Conservation (phyloP, 2,329 filamentous ascomycete genomes). For the Aspergillus tamarii region DNA sequence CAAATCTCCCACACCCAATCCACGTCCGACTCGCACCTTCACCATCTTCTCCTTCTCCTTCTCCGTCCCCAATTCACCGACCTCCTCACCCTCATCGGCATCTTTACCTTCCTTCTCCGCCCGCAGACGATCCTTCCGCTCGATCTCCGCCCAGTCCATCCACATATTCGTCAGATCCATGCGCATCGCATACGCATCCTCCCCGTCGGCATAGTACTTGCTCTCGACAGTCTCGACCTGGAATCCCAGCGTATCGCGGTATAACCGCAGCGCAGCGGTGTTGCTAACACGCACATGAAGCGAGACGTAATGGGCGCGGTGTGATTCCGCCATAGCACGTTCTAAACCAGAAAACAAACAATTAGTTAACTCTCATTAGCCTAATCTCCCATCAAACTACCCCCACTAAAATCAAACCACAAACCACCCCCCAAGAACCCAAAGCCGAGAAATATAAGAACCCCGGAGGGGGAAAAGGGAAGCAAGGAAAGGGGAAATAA, state of each 20-base stretch:
- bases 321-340: constrained; percentile 95
- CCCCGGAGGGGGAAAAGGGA: too few species aligned
- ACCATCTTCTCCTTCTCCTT: constrained; percentile 65
- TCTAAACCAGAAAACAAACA: constrained; percentile 54
- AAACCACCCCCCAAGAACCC: too few species aligned
- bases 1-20: constrained; percentile 71
- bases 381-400: background rate
- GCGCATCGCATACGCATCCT: constrained; percentile 93
- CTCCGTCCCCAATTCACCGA: constrained; percentile 64
- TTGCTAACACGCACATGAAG: constrained; percentile 96
- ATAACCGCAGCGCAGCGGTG: constrained; percentile 84
- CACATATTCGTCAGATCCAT: constrained; percentile 69
- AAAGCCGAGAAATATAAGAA: too few species aligned
- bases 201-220: constrained; percentile 82
- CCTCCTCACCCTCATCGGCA: constrained; percentile 69
- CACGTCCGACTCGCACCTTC: constrained; percentile 82
- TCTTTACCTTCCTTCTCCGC: constrained; percentile 34
- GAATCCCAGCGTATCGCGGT: constrained; percentile 90
- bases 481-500: background rate
- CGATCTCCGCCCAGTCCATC: constrained; percentile 53
- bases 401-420: too few species aligned
- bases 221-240: constrained; percentile 69
- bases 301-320: constrained; percentile 87
- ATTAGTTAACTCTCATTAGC: background rate
- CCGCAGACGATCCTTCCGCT: constrained; percentile 41